Base-by-base conservation (phyloP, 441 rosid species). In the Theobroma grandiflorum region DNA sequence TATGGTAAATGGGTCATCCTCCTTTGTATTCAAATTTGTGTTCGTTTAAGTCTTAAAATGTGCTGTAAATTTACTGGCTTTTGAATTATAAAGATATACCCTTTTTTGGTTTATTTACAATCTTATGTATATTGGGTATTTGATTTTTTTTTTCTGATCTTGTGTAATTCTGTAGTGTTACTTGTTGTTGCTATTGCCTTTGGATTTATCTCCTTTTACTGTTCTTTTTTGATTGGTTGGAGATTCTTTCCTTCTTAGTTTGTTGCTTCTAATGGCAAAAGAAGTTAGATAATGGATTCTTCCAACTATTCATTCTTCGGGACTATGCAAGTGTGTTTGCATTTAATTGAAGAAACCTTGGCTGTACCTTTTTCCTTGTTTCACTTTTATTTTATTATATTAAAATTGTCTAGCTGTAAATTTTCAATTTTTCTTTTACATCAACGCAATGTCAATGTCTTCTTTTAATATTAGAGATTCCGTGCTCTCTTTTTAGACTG, bases 401-500 rank as follows among this genome's bases (percentile, higher is more conserved):
- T n/a, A 55, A 59, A 81, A 33, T 38, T 84, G 77, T 79, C 76
- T 79, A 83, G 86, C 84, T 83, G 86, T 77, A 72, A 20, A 35
- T 47, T 81, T 20, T 47, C 59, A 52, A 65, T 73, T 76, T 31
- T 72, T 50, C 35, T 53, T 43, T 75, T 57, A 42, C 63, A 50
- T 53, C 47, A 15, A 40, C 72, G 64, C 65, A 63, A 79, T 80
- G 78, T 82, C 77, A 74, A 72, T 72, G 62, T 58, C 74, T 74
- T 83, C 83, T 78, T 81, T 88, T 77, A 69, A 78, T 75, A 49
- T 61, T 40, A 58, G 75, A 72, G 80, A 80, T 80, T 82, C 81
- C 76, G 35, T 76, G 76, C 79, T 76, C 42, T 47, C 70, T 75
- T 84, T 86, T 71, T 79, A 85, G 81, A 78, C 84, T 85, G 86